A percentile compares a stretch with the other conserved stretches of the same genome.
Conservation (phyloP, 1,284 basidiomycete genomes). For the Vanrija sp. region DNA sequence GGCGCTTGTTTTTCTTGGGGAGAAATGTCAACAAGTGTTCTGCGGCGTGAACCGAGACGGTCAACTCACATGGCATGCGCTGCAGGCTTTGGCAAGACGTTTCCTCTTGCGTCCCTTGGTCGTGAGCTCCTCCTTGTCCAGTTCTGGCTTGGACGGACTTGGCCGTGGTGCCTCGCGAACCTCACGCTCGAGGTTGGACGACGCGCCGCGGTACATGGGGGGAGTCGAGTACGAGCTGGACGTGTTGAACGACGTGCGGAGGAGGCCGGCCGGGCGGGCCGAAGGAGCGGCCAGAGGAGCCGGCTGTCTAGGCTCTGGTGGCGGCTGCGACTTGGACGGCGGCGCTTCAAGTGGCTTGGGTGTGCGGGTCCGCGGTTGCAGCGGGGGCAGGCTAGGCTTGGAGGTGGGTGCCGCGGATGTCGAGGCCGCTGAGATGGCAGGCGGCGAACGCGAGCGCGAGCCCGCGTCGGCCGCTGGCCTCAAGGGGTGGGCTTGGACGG, state of each 20-base stretch:
- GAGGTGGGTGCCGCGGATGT: neutral
- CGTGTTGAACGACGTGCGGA: neutral
- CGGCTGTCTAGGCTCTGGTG: neutral
- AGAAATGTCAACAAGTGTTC: neutral
- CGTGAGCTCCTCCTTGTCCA: conserved; percentile 44
- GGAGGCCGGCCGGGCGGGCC: conserved; percentile 11
- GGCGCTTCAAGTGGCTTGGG: conserved; percentile 8
- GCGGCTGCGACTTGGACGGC: neutral
- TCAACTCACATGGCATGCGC: conserved; percentile 46
- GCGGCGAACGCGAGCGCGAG: no score
- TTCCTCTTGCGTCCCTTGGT: conserved; percentile 48
- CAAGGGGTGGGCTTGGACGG: no score
- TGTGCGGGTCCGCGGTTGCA: conserved; percentile 12
- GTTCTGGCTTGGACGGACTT: conserved; percentile 9
- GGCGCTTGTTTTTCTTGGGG: conserved; percentile 51
- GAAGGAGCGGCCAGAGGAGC: neutral
- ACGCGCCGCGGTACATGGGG: conserved; percentile 11
- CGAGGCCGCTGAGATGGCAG: no score
- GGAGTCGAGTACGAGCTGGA: conserved; percentile 10
- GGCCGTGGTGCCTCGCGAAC: neutral
- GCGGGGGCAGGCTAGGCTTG: conserved; percentile 3
- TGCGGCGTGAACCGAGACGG: neutral
- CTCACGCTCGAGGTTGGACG: neutral
- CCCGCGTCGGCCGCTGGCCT: no score
- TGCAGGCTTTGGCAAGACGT: conserved; percentile 48